phyloP scores from a whole-genome alignment of 2,329 filamentous ascomycete species.

The Arthroderma sp. region DNA sequence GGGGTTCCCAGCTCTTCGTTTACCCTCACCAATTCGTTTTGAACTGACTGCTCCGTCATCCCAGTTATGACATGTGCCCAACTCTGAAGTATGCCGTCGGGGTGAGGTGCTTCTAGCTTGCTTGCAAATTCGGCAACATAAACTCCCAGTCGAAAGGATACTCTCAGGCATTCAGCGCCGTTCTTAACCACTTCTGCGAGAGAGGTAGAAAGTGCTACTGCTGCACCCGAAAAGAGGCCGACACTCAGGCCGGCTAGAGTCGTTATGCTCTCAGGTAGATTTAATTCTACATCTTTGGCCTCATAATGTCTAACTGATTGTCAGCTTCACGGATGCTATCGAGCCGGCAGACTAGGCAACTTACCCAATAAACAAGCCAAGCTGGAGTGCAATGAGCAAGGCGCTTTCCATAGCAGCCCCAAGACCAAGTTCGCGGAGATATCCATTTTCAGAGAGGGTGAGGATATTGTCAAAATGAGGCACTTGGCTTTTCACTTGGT shows the following conservation, averaged over 20 bases:
- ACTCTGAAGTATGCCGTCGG: not conserved
- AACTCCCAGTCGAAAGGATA: conserved; percentile 40
- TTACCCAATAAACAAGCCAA: conserved; percentile 38
- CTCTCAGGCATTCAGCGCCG: conserved; percentile 33
- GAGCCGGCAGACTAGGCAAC: conserved; percentile 7
- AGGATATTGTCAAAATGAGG: conserved; percentile 18
- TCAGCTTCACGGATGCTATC: not conserved
- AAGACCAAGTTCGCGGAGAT: conserved; percentile 33
- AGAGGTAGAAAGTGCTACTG: conserved; percentile 30
- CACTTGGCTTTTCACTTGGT: conserved; percentile 5
- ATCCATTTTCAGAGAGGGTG: conserved; percentile 11
- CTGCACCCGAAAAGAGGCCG: conserved; percentile 35
- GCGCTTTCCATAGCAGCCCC: conserved; percentile 37
- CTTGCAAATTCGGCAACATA: conserved; percentile 34
- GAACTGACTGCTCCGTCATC: not conserved
- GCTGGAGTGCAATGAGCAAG: conserved; percentile 31
- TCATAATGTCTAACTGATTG: not conserved
- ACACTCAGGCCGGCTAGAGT: conserved; percentile 35
- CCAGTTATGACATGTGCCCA: not conserved
- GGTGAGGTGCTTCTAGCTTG: conserved; percentile 28
- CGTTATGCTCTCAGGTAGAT: conserved; percentile 10
- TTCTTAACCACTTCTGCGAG: conserved; percentile 30
- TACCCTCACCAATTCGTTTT: not conserved
- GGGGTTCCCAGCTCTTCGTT: conserved; percentile 7
- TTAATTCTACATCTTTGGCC: not conserved